Evolutionary conservation across 169 alveolate genomes (phyloP).

Genomic region (Blepharisma undulans): DNA sequence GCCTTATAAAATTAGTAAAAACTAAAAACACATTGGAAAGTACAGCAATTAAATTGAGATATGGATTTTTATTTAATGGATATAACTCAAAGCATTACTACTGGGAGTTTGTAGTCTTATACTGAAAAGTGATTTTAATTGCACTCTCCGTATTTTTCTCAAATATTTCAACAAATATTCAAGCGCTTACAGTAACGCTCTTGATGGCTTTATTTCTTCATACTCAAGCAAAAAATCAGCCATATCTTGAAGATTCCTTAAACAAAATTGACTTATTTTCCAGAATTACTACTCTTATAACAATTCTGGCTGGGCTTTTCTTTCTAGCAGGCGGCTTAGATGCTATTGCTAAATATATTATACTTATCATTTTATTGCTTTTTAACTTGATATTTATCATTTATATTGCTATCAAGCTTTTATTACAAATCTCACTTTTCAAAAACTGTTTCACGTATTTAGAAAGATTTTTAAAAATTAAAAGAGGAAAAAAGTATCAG

Average conservation of each 20-base stretch:
- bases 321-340: conserved; percentile 22
- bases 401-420: no score
- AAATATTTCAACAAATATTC: no score
- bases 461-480: no score
- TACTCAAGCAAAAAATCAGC: background rate
- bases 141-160: background rate
- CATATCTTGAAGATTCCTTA: background rate
- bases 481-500: no score
- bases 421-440: no score
- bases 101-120: conserved; percentile 34
- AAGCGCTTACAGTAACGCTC: no score
- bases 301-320: conserved; percentile 49
- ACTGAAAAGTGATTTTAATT: background rate
- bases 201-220: no score
- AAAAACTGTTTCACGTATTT: no score
- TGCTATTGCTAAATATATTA: background rate
- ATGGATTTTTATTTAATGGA: conserved; percentile 34
- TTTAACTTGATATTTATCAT: no score
- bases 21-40: background rate
- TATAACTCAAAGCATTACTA: background rate
- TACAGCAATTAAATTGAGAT: background rate
- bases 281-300: background rate
- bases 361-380: background rate
- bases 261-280: background rate
- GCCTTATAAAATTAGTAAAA: background rate